Conservation (phyloP, 176 grass and related monocot species). For the Pontederia crassipes region DNA sequence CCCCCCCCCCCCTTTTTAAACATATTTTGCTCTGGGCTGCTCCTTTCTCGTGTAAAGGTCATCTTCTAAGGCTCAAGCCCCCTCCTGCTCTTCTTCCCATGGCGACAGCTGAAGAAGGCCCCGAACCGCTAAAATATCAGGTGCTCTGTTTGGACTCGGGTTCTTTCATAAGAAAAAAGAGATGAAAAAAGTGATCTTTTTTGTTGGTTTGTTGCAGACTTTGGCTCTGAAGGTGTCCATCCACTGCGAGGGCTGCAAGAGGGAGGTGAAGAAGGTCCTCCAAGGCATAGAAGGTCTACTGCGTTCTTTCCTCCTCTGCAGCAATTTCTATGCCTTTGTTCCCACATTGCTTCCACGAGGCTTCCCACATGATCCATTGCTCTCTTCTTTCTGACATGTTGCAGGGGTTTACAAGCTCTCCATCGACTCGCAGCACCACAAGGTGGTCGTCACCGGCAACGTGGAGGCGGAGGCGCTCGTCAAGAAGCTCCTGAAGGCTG, state of each 20-base stretch:
- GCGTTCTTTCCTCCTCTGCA: not conserved
- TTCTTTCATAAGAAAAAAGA: not conserved
- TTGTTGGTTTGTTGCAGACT: constrained; percentile 25
- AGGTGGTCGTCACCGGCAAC: constrained; percentile 78
- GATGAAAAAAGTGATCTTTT: not conserved
- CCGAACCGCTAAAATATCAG: constrained; percentile 71
- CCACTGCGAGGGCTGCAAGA: constrained; percentile 96
- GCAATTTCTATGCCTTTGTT: not conserved
- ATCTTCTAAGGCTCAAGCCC: not conserved
- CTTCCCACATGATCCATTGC: not conserved
- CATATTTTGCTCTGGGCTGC: not conserved
- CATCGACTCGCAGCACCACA: constrained; percentile 73
- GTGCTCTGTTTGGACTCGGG: constrained; percentile 20
- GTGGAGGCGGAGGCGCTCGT: constrained; percentile 63
- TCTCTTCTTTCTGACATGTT: not conserved
- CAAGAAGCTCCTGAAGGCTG: constrained; percentile 82
- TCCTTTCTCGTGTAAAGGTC: not conserved
- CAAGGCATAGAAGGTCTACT: constrained; percentile 80
- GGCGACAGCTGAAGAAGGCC: constrained; percentile 50
- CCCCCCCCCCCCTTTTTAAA: not conserved
- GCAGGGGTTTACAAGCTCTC: constrained; percentile 77
- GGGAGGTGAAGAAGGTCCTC: constrained; percentile 95
- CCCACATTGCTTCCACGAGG: not conserved
- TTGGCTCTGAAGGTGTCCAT: constrained; percentile 80
- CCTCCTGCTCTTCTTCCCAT: constrained; percentile 21